A percentile compares a stretch with the other conserved stretches of the same genome.
Conservation (phyloP, 352 stramenopile species). For the Phytophthora lateralis region DNA sequence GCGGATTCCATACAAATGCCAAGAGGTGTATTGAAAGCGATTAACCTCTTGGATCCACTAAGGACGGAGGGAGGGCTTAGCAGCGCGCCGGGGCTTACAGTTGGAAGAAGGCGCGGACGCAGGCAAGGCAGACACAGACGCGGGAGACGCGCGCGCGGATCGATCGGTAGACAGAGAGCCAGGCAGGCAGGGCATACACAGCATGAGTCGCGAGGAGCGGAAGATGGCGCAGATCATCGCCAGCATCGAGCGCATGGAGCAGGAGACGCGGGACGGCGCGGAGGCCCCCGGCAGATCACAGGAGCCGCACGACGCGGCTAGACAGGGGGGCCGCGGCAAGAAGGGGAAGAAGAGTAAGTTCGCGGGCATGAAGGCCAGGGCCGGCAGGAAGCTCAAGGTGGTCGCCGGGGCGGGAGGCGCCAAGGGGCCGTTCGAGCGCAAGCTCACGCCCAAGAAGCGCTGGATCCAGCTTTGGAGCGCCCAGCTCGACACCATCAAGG, state of each 20-base stretch:
- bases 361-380: conserved; percentile 32
- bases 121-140: conserved; percentile 6
- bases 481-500: conserved; percentile 37
- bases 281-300: conserved; percentile 21
- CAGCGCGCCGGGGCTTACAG: background rate
- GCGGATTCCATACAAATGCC: too few relatives aligned
- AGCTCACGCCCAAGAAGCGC: conserved; percentile 75
- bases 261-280: conserved; percentile 41
- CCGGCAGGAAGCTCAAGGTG: conserved; percentile 47
- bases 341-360: conserved; percentile 42
- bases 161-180: conserved; percentile 11
- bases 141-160: conserved; percentile 2
- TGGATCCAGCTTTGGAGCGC: conserved; percentile 80
- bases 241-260: conserved; percentile 81
- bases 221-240: conserved; percentile 85
- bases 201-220: conserved; percentile 75
- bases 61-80: too few relatives aligned
- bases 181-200: conserved; percentile 11
- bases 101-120: conserved; percentile 37
- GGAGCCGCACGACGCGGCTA: conserved; percentile 30
- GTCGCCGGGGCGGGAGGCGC: conserved; percentile 7
- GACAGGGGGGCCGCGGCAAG: conserved; percentile 29
- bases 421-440: conserved; percentile 33
- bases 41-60: too few relatives aligned
- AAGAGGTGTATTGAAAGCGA: conserved; percentile 20